A percentile compares a stretch with the other conserved stretches of the same genome.
These are phyloP conservation scores for Blastomyces gilchristii DNA, from an alignment of 2,329 filamentous ascomycete species.

Conservation along the genomic window DNA sequence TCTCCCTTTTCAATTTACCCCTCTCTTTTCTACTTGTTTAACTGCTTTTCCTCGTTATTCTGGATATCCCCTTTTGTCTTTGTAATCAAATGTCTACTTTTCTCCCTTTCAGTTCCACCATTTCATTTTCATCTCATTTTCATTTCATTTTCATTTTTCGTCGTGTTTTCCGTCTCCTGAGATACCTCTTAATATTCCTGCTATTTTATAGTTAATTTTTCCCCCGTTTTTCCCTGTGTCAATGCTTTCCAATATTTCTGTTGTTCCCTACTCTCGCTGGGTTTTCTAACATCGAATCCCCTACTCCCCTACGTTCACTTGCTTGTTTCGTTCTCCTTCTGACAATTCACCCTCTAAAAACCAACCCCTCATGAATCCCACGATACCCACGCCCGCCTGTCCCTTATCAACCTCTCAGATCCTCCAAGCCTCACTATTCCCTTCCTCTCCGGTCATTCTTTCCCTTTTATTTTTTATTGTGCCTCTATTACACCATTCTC, in stretches of 20 bases:
- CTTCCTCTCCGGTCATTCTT: not conserved
- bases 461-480: not conserved
- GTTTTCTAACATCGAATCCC: no score
- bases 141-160: not conserved
- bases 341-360: not conserved
- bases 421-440: not conserved
- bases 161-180: not conserved
- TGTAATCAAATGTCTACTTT: not conserved
- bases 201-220: not conserved
- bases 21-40: conserved; percentile 8
- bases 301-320: not conserved
- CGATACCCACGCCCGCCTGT: not conserved
- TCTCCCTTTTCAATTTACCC: conserved; percentile 3
- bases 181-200: not conserved
- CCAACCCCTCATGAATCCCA: conserved; percentile 1
- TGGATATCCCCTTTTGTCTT: conserved; percentile 5
- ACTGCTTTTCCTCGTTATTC: not conserved
- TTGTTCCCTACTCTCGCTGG: conserved; percentile 1
- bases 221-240: not conserved
- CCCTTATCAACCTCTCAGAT: not conserved
- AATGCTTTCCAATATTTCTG: not conserved
- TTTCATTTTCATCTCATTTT: no score
- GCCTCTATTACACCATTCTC: not conserved
- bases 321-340: not conserved
- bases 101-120: not conserved